A percentile compares a stretch with the other conserved stretches of the same genome.
phyloP scores from a whole-genome alignment of 2,329 filamentous ascomycete genomes.

The Phoma sp. region DNA sequence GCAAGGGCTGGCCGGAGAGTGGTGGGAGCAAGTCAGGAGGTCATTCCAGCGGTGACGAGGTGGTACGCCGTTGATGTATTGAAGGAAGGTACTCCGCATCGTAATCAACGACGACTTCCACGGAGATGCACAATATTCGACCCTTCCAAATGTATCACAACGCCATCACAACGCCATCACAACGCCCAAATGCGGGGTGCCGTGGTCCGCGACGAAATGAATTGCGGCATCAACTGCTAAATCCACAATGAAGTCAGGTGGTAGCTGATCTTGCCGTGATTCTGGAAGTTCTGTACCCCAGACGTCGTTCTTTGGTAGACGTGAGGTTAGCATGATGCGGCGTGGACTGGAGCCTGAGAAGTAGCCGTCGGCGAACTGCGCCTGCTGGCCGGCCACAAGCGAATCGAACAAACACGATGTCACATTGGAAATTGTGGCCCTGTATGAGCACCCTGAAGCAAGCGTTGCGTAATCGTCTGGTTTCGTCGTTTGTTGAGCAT shows the following conservation, averaged over 20 bases:
- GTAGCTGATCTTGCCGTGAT: slow-evolving; percentile 23
- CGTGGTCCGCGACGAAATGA: slow-evolving; percentile 4
- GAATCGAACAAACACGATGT: slow-evolving; percentile 2
- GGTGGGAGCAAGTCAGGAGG: slow-evolving; percentile 15
- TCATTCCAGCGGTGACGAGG: slow-evolving; percentile 11
- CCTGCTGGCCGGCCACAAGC: slow-evolving; percentile 1
- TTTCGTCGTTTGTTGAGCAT: background rate
- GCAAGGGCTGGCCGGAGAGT: slow-evolving; percentile 1
- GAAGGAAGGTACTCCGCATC: slow-evolving; percentile 4
- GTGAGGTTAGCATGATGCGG: slow-evolving; percentile 22
- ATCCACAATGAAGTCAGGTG: slow-evolving; percentile 20
- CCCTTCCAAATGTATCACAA: slow-evolving; percentile 21
- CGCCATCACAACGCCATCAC: slow-evolving; percentile 31
- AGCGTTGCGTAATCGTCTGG: slow-evolving; percentile 6
- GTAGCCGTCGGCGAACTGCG: slow-evolving; percentile 27
- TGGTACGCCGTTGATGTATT: slow-evolving; percentile 11
- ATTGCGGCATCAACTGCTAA: background rate
- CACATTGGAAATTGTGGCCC: slow-evolving; percentile 2
- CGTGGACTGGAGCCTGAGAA: background rate
- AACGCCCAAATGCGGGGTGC: slow-evolving; percentile 38
- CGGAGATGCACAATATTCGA: slow-evolving; percentile 38
- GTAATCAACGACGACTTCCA: slow-evolving; percentile 26
- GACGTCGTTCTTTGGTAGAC: slow-evolving; percentile 25
- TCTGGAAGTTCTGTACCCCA: slow-evolving; percentile 20
- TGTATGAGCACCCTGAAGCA: slow-evolving; percentile 1